Conservation (phyloP, 179 eudicot genomes). For the Spergularia azorica region DNA sequence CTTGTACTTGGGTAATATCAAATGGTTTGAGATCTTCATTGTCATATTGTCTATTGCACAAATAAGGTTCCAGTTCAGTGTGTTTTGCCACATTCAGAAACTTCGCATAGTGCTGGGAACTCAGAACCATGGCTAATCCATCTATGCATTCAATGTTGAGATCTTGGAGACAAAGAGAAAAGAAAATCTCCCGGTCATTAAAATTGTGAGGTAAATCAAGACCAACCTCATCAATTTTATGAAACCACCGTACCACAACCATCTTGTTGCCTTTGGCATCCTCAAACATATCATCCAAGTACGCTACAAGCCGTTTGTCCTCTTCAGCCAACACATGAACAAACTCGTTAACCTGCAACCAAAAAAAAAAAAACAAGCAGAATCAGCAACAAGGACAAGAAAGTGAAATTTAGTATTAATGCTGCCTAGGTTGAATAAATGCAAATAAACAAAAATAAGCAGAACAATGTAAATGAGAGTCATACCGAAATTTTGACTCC, state of each 20-base stretch:
- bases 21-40: conserved; percentile 65
- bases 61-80: conserved; percentile 48
- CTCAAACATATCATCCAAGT: conserved; percentile 85
- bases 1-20: conserved; percentile 69
- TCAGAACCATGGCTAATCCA: conserved; percentile 77
- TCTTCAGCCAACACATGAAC: conserved; percentile 87
- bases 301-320: conserved; percentile 65
- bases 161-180: conserved; percentile 95
- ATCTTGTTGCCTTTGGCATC: conserved; percentile 73
- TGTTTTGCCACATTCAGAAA: conserved; percentile 38
- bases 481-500: conserved; percentile 67
- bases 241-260: conserved; percentile 98
- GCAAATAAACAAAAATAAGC: background rate
- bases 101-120: conserved; percentile 67
- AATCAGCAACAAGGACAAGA: background rate
- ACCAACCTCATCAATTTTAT: conserved; percentile 94
- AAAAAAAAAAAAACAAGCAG: background rate
- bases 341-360: conserved; percentile 64
- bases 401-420: background rate
- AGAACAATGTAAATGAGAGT: background rate
- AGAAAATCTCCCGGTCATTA: conserved; percentile 91
- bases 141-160: conserved; percentile 85
- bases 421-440: background rate
- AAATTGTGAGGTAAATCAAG: conserved; percentile 64
- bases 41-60: conserved; percentile 68